These are phyloP conservation scores for Paramecium bursaria DNA, from an alignment of 73 alveolate species.

Conservation along the genomic window DNA sequence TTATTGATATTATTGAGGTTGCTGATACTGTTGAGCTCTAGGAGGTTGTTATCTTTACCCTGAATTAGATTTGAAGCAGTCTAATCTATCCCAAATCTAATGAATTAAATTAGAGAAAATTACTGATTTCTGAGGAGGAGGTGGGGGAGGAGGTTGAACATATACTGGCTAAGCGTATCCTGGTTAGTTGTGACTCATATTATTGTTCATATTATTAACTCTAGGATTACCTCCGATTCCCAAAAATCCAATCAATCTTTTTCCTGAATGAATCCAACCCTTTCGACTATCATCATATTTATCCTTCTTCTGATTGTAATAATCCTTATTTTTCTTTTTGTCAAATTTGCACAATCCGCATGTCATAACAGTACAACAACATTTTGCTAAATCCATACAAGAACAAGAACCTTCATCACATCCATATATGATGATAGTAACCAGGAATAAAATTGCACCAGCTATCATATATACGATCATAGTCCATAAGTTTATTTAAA, in stretches of 20 bases:
- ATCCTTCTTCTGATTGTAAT: background rate
- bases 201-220: constrained; percentile 19
- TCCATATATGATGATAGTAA: constrained; percentile 12
- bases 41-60: background rate
- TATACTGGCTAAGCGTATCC: too few relatives aligned
- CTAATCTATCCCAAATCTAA: background rate
- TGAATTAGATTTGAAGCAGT: too few relatives aligned
- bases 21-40: background rate
- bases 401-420: constrained; percentile 54
- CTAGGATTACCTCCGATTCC: constrained; percentile 26
- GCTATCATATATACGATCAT: constrained; percentile 26
- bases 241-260: constrained; percentile 49
- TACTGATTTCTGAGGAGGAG: background rate
- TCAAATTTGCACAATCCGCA: constrained; percentile 52
- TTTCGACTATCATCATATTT: constrained; percentile 36
- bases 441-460: constrained; percentile 18
- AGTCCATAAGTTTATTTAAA: constrained; percentile 1
- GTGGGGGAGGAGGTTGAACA: background rate
- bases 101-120: background rate
- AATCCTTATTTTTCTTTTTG: background rate
- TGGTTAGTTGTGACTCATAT: background rate
- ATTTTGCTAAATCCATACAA: constrained; percentile 39
- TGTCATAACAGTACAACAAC: constrained; percentile 34
- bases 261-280: constrained; percentile 34
- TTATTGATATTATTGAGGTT: constrained; percentile 26